These are phyloP conservation scores for Alternaria novae-zelandiae DNA, from an alignment of 2,329 filamentous ascomycete species.

Conservation along the genomic window DNA sequence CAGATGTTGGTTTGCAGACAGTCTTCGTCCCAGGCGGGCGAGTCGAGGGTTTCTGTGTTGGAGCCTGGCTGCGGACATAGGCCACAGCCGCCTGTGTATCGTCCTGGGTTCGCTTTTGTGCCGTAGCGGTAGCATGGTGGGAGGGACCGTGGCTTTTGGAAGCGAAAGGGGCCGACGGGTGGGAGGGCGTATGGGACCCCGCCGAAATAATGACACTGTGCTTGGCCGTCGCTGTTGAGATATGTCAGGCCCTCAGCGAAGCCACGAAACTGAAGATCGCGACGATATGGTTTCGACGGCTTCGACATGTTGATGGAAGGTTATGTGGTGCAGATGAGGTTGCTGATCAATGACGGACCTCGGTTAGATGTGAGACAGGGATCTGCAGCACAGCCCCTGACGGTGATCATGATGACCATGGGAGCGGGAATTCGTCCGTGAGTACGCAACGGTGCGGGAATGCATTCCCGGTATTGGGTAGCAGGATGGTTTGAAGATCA, in stretches of 20 bases:
- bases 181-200: constrained; percentile 63
- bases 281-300: constrained; percentile 34
- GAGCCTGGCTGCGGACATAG: constrained; percentile 59
- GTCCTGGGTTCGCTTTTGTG: constrained; percentile 55
- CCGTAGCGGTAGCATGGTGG: constrained; percentile 60
- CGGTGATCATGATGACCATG: not conserved
- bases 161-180: constrained; percentile 56
- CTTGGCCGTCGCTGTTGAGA: constrained; percentile 36
- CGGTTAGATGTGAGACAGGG: not conserved
- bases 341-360: constrained; percentile 2
- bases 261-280: constrained; percentile 54
- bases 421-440: not conserved
- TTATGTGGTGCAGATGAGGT: not conserved
- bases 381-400: not conserved
- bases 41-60: constrained; percentile 20
- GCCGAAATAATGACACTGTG: constrained; percentile 60
- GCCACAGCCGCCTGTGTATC: constrained; percentile 50
- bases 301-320: constrained; percentile 19
- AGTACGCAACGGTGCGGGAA: not conserved
- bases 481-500: not conserved
- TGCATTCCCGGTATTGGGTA: not conserved
- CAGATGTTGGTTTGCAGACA: constrained; percentile 64
- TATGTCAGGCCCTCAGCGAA: constrained; percentile 59
- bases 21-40: constrained; percentile 56
- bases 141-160: constrained; percentile 57